These are phyloP conservation scores for Baeospora myosura DNA, from an alignment of 1,284 basidiomycete genomes.

Conservation along the genomic window DNA sequence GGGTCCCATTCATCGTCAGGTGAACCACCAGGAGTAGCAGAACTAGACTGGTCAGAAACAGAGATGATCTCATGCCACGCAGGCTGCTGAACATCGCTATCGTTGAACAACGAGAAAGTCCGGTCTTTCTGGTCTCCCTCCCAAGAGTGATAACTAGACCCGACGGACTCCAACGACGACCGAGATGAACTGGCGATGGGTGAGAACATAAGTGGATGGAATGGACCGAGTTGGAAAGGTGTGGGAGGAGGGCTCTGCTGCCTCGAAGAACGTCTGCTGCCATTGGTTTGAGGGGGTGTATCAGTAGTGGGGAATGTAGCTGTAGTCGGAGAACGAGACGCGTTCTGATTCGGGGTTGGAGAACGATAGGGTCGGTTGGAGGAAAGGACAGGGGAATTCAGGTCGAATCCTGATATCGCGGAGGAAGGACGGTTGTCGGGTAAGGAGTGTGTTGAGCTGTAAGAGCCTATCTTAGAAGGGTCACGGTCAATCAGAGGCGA, in stretches of 20 bases:
- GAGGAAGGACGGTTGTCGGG: conserved; percentile 42
- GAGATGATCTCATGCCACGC: conserved; percentile 60
- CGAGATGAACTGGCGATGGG: conserved; percentile 66
- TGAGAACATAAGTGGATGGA: conserved; percentile 53
- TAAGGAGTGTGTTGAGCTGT: conserved; percentile 15
- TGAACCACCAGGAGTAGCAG: conserved; percentile 39
- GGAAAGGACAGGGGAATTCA: conserved; percentile 39
- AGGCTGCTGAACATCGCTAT: conserved; percentile 36
- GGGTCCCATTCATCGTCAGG: conserved; percentile 51
- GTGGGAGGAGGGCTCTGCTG: conserved; percentile 30
- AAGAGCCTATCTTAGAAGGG: conserved; percentile 15
- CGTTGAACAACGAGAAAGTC: conserved; percentile 43
- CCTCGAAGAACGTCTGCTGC: conserved; percentile 43
- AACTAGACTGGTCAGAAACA: conserved; percentile 34
- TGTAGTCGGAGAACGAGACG: conserved; percentile 45
- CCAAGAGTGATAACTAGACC: conserved; percentile 79
- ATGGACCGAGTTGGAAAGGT: conserved; percentile 34
- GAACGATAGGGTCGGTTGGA: conserved; percentile 43
- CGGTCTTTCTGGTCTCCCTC: conserved; percentile 54
- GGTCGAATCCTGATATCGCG: conserved; percentile 44
- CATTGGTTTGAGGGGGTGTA: conserved; percentile 22
- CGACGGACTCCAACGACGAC: conserved; percentile 68
- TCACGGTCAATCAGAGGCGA: conserved; percentile 40
- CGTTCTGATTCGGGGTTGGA: conserved; percentile 53
- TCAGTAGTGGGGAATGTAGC: conserved; percentile 37